A percentile compares a stretch with the other conserved stretches of the same genome.
phyloP scores from a whole-genome alignment of 768 basidiomycete species.

The Galerina marginata region DNA sequence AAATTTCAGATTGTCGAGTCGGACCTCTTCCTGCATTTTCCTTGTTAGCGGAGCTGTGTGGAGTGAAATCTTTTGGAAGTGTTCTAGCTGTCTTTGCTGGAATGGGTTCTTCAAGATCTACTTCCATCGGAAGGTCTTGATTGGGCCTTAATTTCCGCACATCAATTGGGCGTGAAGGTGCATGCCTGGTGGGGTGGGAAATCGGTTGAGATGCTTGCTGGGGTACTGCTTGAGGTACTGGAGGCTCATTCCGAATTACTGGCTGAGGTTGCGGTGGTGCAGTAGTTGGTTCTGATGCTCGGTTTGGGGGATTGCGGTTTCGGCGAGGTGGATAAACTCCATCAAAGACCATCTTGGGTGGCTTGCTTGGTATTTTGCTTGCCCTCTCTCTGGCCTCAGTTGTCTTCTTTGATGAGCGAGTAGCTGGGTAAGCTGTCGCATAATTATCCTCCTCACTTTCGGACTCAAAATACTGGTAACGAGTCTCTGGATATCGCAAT shows the following conservation, averaged over 20 bases:
- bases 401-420: neutral
- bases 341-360: neutral
- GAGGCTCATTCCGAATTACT: neutral
- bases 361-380: slow-evolving; percentile 1
- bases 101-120: slow-evolving; percentile 4
- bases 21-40: neutral
- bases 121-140: slow-evolving; percentile 6
- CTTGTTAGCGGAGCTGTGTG: neutral
- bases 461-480: neutral
- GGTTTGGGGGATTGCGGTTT: neutral
- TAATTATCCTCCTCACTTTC: slow-evolving; percentile 1
- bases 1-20: slow-evolving; percentile 16
- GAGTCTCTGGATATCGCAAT: neutral
- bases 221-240: neutral
- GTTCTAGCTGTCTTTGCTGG: neutral
- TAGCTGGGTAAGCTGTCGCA: neutral
- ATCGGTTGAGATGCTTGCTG: too few relatives aligned
- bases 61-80: neutral
- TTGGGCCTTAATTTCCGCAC: neutral
- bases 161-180: neutral
- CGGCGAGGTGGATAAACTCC: slow-evolving; percentile 1
- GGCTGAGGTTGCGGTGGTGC: neutral
- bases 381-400: neutral
- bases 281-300: neutral
- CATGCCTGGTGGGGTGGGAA: too few relatives aligned